Conservation (phyloP, 2,329 filamentous ascomycete genomes). For the Xylaria sp. region DNA sequence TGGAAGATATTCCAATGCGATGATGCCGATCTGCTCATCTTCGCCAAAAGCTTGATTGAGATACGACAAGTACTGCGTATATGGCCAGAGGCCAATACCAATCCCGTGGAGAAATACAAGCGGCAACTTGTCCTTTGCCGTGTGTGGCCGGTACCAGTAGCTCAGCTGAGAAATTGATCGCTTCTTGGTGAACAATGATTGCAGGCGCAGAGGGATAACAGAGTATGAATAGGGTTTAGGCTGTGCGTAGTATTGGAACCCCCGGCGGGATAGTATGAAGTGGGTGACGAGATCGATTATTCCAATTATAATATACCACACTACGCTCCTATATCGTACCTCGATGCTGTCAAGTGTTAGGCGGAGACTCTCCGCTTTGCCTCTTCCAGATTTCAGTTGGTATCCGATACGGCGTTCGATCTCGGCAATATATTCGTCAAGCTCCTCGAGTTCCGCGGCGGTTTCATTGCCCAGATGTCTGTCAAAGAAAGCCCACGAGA, state of each 20-base stretch:
- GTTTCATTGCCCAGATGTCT: constrained; percentile 41
- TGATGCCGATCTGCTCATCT: constrained; percentile 65
- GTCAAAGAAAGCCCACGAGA: constrained; percentile 75
- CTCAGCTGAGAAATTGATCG: constrained; percentile 62
- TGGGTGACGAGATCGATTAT: constrained; percentile 64
- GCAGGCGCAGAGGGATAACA: constrained; percentile 68
- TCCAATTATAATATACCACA: constrained; percentile 71
- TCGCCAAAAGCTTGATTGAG: constrained; percentile 53
- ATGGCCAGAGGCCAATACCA: constrained; percentile 73
- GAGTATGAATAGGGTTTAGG: constrained; percentile 51
- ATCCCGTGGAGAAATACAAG: constrained; percentile 78
- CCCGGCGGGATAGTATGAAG: constrained; percentile 55
- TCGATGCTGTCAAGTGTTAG: constrained; percentile 72
- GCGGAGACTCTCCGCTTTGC: constrained; percentile 66
- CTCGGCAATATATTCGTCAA: constrained; percentile 60
- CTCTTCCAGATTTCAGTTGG: constrained; percentile 63
- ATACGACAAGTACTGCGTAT: constrained; percentile 65
- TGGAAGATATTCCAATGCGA: constrained; percentile 73
- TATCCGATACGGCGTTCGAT: constrained; percentile 64
- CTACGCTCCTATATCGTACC: constrained; percentile 67
- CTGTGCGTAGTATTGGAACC: constrained; percentile 64
- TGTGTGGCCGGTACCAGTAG: constrained; percentile 75
- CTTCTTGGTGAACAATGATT: constrained; percentile 56
- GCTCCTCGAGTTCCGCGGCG: constrained; percentile 52
- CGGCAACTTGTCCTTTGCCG: constrained; percentile 63